Conservation (phyloP, 495 filamentous ascomycete species). For the Platismatia glauca region DNA sequence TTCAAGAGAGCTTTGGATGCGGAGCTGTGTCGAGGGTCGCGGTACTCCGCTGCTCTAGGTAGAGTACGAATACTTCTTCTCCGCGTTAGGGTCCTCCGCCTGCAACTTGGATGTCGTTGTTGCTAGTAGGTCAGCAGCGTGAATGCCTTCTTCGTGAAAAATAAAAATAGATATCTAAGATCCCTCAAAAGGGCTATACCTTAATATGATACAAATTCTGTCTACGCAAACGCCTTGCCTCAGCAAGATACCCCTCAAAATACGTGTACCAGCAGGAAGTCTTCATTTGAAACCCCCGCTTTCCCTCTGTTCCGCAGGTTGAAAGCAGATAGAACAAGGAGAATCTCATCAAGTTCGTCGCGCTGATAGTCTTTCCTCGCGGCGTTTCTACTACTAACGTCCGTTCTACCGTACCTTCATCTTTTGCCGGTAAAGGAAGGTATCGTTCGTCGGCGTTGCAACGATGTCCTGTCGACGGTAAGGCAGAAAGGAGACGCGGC, state of each 20-base stretch:
- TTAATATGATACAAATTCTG: slow-evolving; percentile 4
- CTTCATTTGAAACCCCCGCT: slow-evolving; percentile 1
- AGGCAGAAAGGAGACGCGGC: not conserved
- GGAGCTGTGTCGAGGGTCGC: too few species aligned
- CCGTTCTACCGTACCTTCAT: not conserved
- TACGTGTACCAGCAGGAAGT: not conserved
- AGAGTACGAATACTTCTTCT: too few species aligned
- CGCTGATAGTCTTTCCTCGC: not conserved
- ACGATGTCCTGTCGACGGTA: not conserved
- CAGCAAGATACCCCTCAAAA: not conserved
- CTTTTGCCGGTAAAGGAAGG: not conserved
- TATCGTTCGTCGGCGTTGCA: not conserved
- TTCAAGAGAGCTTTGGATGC: too few species aligned
- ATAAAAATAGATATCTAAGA: not conserved
- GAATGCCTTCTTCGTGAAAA: too few species aligned
- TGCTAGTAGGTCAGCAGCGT: too few species aligned
- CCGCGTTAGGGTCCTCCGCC: too few species aligned
- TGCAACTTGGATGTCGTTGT: too few species aligned
- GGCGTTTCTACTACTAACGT: not conserved
- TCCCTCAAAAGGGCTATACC: not conserved
- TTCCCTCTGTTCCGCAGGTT: not conserved
- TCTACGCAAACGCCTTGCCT: slow-evolving; percentile 1
- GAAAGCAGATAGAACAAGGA: not conserved
- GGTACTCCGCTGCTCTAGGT: too few species aligned
- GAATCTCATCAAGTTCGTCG: not conserved